Evolutionary conservation across 306 rosid genomes (phyloP).

Genomic region (Cucurbita argyrosperma): DNA sequence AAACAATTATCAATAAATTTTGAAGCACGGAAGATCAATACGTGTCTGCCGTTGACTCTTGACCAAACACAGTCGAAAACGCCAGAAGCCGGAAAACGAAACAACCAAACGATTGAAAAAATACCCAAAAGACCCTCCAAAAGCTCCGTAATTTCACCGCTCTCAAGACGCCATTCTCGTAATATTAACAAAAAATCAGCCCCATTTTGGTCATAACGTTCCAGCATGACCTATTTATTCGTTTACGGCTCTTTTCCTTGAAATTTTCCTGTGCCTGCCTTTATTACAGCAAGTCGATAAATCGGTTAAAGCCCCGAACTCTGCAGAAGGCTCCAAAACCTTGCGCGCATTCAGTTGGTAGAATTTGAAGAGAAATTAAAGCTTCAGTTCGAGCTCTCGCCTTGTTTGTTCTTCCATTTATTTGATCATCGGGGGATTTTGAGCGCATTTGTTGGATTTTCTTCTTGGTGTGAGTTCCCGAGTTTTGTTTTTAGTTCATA

Average conservation of each 20-base stretch:
- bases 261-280: constrained; percentile 3
- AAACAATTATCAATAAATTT: neutral
- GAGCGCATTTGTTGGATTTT: neutral
- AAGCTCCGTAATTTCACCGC: neutral
- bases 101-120: neutral
- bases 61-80: neutral
- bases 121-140: constrained; percentile 15
- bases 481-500: neutral
- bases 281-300: constrained; percentile 16
- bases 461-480: neutral
- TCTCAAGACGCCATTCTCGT: neutral
- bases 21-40: neutral
- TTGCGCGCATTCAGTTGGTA: neutral
- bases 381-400: neutral
- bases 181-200: constrained; percentile 12
- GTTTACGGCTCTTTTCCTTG: constrained; percentile 3
- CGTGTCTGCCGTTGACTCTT: neutral
- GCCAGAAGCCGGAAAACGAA: neutral
- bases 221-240: constrained; percentile 32
- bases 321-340: constrained; percentile 22
- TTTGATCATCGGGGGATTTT: neutral
- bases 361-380: neutral
- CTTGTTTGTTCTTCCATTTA: neutral
- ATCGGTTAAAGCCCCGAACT: constrained; percentile 1
- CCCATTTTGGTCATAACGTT: neutral